Evolutionary conservation across 2,329 filamentous ascomycete species (phyloP).

Genomic region (Botryotinia globosa): DNA sequence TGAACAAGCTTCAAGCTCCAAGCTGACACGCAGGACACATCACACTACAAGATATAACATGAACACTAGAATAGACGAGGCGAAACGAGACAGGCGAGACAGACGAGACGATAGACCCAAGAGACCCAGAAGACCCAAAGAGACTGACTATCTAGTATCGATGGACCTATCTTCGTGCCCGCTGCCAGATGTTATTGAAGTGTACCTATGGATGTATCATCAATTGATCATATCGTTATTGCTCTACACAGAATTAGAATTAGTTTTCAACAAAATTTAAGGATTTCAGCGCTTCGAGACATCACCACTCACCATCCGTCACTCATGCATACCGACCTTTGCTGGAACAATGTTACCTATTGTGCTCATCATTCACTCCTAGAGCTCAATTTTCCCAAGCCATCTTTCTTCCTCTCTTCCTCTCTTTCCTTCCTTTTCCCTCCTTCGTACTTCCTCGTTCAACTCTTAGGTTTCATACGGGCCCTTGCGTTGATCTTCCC

Average conservation of each 20-base stretch:
- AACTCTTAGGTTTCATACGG: conserved; percentile 1
- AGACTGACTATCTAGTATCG: neutral
- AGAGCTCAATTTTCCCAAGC: neutral
- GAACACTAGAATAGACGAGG: neutral
- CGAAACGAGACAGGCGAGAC: neutral
- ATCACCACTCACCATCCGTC: neutral
- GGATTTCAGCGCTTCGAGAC: neutral
- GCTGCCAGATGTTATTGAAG: conserved; percentile 6
- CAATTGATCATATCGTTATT: neutral
- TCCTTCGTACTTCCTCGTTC: neutral
- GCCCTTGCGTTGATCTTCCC: conserved; percentile 5
- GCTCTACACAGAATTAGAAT: neutral
- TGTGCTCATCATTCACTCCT: neutral
- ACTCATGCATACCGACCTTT: neutral
- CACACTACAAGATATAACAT: conserved; percentile 2
- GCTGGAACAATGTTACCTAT: neutral
- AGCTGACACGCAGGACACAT: conserved; percentile 15
- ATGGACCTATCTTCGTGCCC: neutral
- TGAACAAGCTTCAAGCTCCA: neutral
- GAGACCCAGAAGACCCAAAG: neutral
- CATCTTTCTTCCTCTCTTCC: neutral
- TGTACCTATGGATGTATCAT: neutral
- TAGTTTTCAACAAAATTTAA: neutral
- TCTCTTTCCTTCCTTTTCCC: neutral
- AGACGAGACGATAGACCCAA: neutral